Evolutionary conservation across 1,139 yeast genomes (phyloP).

Genomic region (Suhomyces coccinellae): DNA sequence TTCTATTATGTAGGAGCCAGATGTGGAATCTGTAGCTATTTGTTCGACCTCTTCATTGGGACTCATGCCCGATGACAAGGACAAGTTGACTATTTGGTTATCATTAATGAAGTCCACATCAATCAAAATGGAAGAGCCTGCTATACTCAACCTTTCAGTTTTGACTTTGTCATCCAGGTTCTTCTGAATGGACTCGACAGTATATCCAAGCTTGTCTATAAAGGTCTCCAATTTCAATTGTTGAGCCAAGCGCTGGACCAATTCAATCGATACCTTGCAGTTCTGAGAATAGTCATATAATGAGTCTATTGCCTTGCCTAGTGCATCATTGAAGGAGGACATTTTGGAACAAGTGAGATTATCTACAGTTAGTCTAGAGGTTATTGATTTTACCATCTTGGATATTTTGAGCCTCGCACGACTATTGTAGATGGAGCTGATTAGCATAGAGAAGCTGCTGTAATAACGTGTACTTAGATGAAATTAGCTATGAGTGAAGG

Average conservation of each 20-base stretch:
- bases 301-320: constrained; percentile 31
- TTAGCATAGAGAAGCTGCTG: too few relatives aligned
- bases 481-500: too few relatives aligned
- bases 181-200: constrained; percentile 18
- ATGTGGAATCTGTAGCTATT: background rate
- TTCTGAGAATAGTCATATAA: constrained; percentile 35
- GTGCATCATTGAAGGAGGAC: constrained; percentile 21
- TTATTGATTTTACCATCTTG: too few relatives aligned
- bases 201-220: constrained; percentile 39
- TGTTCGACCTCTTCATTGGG: constrained; percentile 3
- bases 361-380: background rate
- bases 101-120: constrained; percentile 42
- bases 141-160: constrained; percentile 40
- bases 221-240: constrained; percentile 46
- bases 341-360: constrained; percentile 3
- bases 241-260: constrained; percentile 43
- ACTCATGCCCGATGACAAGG: constrained; percentile 28
- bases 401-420: too few relatives aligned
- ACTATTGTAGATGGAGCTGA: too few relatives aligned
- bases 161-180: constrained; percentile 22
- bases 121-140: constrained; percentile 44
- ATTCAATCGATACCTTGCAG: constrained; percentile 39
- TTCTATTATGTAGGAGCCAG: constrained; percentile 5
- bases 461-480: too few relatives aligned
- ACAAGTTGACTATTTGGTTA: constrained; percentile 28